Conservation (phyloP, 2,329 filamentous ascomycete species). For the Tolypocladium guangdongense region DNA sequence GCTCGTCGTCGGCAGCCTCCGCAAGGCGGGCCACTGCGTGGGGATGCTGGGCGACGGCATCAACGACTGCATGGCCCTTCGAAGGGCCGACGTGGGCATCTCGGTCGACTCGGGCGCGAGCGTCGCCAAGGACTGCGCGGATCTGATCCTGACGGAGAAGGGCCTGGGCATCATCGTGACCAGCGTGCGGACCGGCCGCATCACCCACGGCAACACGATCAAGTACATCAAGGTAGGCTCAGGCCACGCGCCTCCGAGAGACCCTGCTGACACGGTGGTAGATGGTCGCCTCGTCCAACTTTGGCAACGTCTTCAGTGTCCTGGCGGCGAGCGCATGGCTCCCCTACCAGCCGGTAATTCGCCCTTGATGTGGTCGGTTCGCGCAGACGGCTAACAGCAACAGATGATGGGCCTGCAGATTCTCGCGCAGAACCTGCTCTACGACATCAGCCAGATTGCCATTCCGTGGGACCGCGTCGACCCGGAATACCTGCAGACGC, state of each 20-base stretch:
- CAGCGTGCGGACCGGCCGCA: slow-evolving; percentile 13
- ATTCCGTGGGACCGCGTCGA: slow-evolving; percentile 18
- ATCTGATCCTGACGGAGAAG: slow-evolving; percentile 18
- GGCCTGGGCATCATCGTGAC: slow-evolving; percentile 15
- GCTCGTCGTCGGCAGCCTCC: slow-evolving; percentile 12
- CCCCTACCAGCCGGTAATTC: slow-evolving; percentile 11
- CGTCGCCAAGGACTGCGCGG: slow-evolving; percentile 17
- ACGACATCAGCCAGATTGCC: slow-evolving; percentile 18
- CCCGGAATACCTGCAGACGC: slow-evolving; percentile 13
- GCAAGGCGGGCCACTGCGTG: slow-evolving; percentile 13
- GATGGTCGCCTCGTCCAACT: slow-evolving; percentile 20
- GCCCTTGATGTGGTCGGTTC: too few species aligned
- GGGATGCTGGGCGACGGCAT: slow-evolving; percentile 19
- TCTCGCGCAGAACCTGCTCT: slow-evolving; percentile 16
- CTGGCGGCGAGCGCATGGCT: slow-evolving; percentile 16
- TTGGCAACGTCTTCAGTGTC: slow-evolving; percentile 19
- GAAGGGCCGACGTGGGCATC: slow-evolving; percentile 15
- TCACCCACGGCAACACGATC: slow-evolving; percentile 17
- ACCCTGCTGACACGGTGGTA: neutral
- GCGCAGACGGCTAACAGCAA: neutral
- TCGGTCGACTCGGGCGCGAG: slow-evolving; percentile 18
- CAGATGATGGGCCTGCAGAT: slow-evolving; percentile 16
- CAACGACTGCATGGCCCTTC: slow-evolving; percentile 18
- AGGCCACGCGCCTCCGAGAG: too few species aligned
- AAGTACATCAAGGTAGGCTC: slow-evolving; percentile 17